phyloP scores from a whole-genome alignment of 768 basidiomycete species.

The Phlegmacium glaucopus region DNA sequence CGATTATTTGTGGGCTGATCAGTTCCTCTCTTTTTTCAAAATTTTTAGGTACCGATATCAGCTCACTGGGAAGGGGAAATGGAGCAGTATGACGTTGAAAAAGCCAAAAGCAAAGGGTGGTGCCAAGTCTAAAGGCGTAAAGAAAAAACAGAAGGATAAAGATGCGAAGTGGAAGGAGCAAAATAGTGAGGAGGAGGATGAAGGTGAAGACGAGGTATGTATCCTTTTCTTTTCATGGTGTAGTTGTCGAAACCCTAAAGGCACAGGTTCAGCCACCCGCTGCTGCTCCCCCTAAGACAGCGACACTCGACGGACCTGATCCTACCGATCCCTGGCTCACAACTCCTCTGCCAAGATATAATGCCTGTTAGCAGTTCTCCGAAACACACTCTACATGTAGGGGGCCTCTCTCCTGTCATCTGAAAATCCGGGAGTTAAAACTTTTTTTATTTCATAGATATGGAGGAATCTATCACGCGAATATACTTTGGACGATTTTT shows the following conservation, averaged over 20 bases:
- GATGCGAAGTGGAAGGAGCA: slow-evolving; percentile 15
- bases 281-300: not conserved
- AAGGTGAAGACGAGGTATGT: slow-evolving; percentile 7
- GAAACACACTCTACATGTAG: slow-evolving; percentile 84
- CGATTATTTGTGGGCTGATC: too few species aligned
- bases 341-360: slow-evolving; percentile 72
- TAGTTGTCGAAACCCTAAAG: not conserved
- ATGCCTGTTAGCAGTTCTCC: slow-evolving; percentile 81
- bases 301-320: slow-evolving; percentile 29
- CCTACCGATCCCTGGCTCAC: slow-evolving; percentile 64
- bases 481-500: slow-evolving; percentile 88
- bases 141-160: slow-evolving; percentile 39
- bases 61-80: slow-evolving; percentile 67
- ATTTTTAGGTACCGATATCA: slow-evolving; percentile 73
- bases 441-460: slow-evolving; percentile 47
- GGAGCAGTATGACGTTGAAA: slow-evolving; percentile 80
- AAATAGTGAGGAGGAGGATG: slow-evolving; percentile 15
- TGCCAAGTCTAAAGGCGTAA: slow-evolving; percentile 18
- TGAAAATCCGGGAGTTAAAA: too few species aligned
- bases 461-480: slow-evolving; percentile 85
- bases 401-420: slow-evolving; percentile 19
- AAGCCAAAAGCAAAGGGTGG: slow-evolving; percentile 43
- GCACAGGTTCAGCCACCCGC: too few species aligned
- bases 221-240: not conserved
- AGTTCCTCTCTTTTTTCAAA: too few species aligned